A percentile compares a stretch with the other conserved stretches of the same genome.
These are phyloP conservation scores for Candida gigantensis DNA, from an alignment of 1,139 yeast species.

Conservation along the genomic window DNA sequence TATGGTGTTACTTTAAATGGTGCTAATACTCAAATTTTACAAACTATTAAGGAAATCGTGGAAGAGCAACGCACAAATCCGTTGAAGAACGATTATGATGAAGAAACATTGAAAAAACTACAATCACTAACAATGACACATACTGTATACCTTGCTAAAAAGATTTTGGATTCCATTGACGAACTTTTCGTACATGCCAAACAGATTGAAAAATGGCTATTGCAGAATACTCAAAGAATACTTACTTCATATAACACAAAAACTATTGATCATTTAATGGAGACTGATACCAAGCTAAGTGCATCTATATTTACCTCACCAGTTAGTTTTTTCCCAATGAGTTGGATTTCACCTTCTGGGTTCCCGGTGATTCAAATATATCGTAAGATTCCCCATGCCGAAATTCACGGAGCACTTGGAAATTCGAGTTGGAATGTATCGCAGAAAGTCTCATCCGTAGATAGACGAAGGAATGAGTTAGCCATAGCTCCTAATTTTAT, in stretches of 20 bases:
- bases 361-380: constrained; percentile 46
- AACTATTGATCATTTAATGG: constrained; percentile 16
- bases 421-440: constrained; percentile 1
- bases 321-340: constrained; percentile 31
- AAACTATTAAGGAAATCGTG: constrained; percentile 24
- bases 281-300: constrained; percentile 1
- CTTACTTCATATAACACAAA: constrained; percentile 28
- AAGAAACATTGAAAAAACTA: constrained; percentile 4
- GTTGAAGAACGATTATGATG: constrained; percentile 4
- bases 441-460: constrained; percentile 22
- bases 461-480: constrained; percentile 33
- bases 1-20: constrained; percentile 48
- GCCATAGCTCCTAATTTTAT: constrained; percentile 49
- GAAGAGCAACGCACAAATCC: constrained; percentile 19
- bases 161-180: constrained; percentile 34
- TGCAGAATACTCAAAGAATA: constrained; percentile 29
- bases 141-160: constrained; percentile 27
- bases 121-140: constrained; percentile 8
- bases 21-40: constrained; percentile 34
- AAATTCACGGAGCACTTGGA: constrained; percentile 6
- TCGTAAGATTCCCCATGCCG: constrained; percentile 20
- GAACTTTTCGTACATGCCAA: constrained; percentile 39
- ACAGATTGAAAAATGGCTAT: constrained; percentile 40
- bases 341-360: constrained; percentile 47
- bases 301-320: constrained; percentile 7